Conservation (phyloP, 495 filamentous ascomycete genomes). For the Clohesyomyces aquaticus region DNA sequence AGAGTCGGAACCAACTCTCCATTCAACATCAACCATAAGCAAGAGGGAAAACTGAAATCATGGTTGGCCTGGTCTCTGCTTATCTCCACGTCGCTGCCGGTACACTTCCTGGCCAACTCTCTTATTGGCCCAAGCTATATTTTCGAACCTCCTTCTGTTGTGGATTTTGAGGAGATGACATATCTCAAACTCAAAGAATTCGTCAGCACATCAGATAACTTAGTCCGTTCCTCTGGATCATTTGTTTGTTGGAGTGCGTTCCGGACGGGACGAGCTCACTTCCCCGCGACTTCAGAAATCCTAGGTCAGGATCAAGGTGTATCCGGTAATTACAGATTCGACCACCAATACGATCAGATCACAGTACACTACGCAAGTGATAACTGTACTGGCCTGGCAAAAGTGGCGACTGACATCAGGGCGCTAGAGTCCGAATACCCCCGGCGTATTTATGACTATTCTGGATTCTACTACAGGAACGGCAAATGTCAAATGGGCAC, state of each 20-base stretch:
- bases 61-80: slow-evolving; percentile 36
- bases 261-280: slow-evolving; percentile 25
- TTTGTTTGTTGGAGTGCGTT: slow-evolving; percentile 38
- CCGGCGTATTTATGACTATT: neutral
- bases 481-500: slow-evolving; percentile 18
- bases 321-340: neutral
- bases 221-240: neutral
- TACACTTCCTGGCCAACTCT: slow-evolving; percentile 31
- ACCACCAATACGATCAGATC: neutral
- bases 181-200: neutral
- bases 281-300: neutral
- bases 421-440: slow-evolving; percentile 2
- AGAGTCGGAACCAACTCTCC: slow-evolving; percentile 36
- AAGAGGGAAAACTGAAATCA: slow-evolving; percentile 19
- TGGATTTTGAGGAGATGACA: slow-evolving; percentile 21
- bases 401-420: slow-evolving; percentile 16
- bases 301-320: slow-evolving; percentile 2
- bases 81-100: slow-evolving; percentile 23
- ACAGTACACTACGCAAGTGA: slow-evolving; percentile 14
- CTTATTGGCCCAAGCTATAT: slow-evolving; percentile 33
- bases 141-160: slow-evolving; percentile 5
- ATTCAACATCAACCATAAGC: slow-evolving; percentile 34
- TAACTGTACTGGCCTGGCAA: slow-evolving; percentile 26
- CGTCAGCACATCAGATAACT: neutral
- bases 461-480: neutral